phyloP scores from a whole-genome alignment of 148 eudicot genomes.

The Nyssa sinensis region DNA sequence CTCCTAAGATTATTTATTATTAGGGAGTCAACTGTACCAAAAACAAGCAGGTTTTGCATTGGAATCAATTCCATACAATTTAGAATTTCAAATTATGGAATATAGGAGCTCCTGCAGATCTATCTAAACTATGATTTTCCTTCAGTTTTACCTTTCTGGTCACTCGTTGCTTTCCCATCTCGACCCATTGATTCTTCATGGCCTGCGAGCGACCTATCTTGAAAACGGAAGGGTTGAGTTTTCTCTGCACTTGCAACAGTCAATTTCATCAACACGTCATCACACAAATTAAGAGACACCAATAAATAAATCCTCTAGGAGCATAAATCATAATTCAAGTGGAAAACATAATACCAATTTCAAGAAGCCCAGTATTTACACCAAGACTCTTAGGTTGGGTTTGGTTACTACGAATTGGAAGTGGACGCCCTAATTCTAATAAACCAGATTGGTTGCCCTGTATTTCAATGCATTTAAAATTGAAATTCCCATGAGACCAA shows the following conservation, averaged over 20 bases:
- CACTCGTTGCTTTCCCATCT: constrained; percentile 37
- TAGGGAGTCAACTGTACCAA: not conserved
- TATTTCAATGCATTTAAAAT: not conserved
- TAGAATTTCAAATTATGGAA: not conserved
- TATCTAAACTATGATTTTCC: not conserved
- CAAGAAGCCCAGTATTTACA: not conserved
- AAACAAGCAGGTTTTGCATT: not conserved
- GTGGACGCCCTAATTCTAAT: not conserved
- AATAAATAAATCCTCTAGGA: not conserved
- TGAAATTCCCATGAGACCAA: not conserved
- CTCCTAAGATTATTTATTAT: no score
- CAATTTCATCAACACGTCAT: constrained; percentile 1
- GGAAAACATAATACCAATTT: not conserved
- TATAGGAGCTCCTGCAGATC: not conserved
- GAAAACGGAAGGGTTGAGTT: constrained; percentile 52
- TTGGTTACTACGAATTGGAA: not conserved
- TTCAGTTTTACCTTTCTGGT: constrained; percentile 50
- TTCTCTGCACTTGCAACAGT: constrained; percentile 51
- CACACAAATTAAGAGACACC: not conserved
- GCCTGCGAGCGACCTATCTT: constrained; percentile 68
- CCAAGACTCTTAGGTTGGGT: not conserved
- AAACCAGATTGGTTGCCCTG: not conserved
- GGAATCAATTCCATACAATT: not conserved
- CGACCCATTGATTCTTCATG: constrained; percentile 46
- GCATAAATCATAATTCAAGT: not conserved